phyloP scores from a whole-genome alignment of 257 asterid genomes.

The Ehretia macrophylla region DNA sequence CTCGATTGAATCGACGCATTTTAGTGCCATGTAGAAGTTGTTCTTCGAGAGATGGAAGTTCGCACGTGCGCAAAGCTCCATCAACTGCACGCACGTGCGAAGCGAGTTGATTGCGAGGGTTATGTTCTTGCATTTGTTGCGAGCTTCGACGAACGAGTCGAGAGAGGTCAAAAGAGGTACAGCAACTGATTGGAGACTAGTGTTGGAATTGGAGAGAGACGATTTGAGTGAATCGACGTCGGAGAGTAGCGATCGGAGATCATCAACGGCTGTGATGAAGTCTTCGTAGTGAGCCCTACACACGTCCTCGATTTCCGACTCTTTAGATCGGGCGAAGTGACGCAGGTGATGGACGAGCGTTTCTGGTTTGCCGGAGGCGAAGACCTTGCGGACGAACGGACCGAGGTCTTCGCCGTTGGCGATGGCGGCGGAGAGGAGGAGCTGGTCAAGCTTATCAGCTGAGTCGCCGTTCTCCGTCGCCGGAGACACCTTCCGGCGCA shows the following conservation, averaged over 20 bases:
- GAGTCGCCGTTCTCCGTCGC: conserved; percentile 66
- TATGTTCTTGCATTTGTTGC: conserved; percentile 59
- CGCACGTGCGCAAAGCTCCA: conserved; percentile 75
- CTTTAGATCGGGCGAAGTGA: conserved; percentile 75
- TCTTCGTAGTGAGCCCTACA: conserved; percentile 96
- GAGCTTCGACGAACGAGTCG: conserved; percentile 74
- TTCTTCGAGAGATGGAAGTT: conserved; percentile 51
- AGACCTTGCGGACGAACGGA: conserved; percentile 77
- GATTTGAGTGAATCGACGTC: conserved; percentile 93
- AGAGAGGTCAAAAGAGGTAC: conserved; percentile 69
- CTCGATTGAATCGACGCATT: conserved; percentile 76
- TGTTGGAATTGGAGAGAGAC: conserved; percentile 62
- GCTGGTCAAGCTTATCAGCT: conserved; percentile 86
- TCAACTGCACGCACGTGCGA: conserved; percentile 47
- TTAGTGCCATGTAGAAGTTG: conserved; percentile 89
- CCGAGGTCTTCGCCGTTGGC: conserved; percentile 92
- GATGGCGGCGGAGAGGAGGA: conserved; percentile 79
- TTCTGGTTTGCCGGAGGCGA: conserved; percentile 88
- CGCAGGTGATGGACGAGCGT: conserved; percentile 73
- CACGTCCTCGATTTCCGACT: conserved; percentile 89
- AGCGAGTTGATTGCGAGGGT: conserved; percentile 65
- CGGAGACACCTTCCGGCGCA: conserved; percentile 85
- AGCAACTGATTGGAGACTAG: conserved; percentile 79
- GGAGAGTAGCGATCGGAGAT: conserved; percentile 88
- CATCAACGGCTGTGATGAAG: conserved; percentile 94